Evolutionary conservation across 2,329 filamentous ascomycete species (phyloP).

Genomic region (Aspergillus sp.): DNA sequence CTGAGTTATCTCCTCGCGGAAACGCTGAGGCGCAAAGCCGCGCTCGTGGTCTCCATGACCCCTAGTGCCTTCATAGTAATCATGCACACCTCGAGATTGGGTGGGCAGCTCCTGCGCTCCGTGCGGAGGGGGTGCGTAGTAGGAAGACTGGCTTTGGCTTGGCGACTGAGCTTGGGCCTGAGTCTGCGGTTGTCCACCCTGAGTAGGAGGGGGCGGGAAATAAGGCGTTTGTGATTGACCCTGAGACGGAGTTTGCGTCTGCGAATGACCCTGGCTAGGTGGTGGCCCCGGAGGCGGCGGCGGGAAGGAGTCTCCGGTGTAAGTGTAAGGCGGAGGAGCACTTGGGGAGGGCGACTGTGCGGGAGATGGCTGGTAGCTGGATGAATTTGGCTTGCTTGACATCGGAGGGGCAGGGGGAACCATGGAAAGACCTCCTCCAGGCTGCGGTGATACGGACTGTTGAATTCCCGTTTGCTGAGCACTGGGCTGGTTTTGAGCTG

Average conservation of each 20-base stretch:
- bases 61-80: conserved; percentile 33
- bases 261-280: conserved; percentile 9
- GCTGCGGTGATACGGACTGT: conserved; percentile 1
- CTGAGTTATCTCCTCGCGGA: conserved; percentile 38
- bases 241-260: conserved; percentile 12
- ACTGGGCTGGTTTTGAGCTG: conserved; percentile 8
- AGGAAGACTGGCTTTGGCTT: conserved; percentile 34
- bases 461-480: conserved; percentile 9
- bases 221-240: conserved; percentile 36
- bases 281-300: conserved; percentile 39
- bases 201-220: conserved; percentile 43
- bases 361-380: conserved; percentile 8
- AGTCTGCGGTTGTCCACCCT: conserved; percentile 17
- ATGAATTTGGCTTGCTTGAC: background rate
- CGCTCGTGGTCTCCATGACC: conserved; percentile 36
- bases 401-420: background rate
- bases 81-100: conserved; percentile 34
- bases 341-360: conserved; percentile 12
- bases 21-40: conserved; percentile 32
- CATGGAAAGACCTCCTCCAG: background rate
- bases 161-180: conserved; percentile 11
- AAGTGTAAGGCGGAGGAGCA: conserved; percentile 23
- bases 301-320: conserved; percentile 37
- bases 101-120: conserved; percentile 24
- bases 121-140: conserved; percentile 45